These are phyloP conservation scores for barrel medic (Medicago truncatula) DNA, from an alignment of 306 rosid genomes.

Conservation along the genomic window DNA sequence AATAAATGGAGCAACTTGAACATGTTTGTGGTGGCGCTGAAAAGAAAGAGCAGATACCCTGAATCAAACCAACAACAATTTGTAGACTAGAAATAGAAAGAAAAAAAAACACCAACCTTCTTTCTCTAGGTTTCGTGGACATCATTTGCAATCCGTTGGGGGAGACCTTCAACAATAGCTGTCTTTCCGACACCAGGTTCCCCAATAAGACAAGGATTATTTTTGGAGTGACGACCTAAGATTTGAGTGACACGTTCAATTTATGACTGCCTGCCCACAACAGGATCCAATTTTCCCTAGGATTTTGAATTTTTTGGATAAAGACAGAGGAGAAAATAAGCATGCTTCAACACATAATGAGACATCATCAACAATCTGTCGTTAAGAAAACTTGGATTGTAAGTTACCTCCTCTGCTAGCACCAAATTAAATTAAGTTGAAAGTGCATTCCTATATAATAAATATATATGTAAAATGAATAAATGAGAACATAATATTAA, in stretches of 20 bases:
- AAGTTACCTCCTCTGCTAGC: constrained; percentile 86
- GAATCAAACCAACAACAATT: constrained; percentile 18
- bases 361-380: constrained; percentile 23
- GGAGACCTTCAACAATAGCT: constrained; percentile 95
- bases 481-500: constrained; percentile 40
- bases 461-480: not conserved
- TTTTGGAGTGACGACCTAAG: constrained; percentile 86
- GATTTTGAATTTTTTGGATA: constrained; percentile 7
- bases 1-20: constrained; percentile 6
- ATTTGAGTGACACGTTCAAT: constrained; percentile 96
- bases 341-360: not conserved
- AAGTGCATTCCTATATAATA: not conserved
- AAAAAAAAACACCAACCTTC: constrained; percentile 57
- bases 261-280: constrained; percentile 91
- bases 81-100: not conserved
- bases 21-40: constrained; percentile 21
- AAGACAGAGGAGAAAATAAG: not conserved
- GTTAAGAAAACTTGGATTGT: not conserved
- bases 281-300: constrained; percentile 95
- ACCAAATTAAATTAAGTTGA: not conserved
- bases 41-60: constrained; percentile 6
- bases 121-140: constrained; percentile 96
- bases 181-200: constrained; percentile 99
- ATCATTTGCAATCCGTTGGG: constrained; percentile 87
- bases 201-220: constrained; percentile 93